Conservation (phyloP, 2,329 filamentous ascomycete genomes). For the Fusarium austroafricanum region DNA sequence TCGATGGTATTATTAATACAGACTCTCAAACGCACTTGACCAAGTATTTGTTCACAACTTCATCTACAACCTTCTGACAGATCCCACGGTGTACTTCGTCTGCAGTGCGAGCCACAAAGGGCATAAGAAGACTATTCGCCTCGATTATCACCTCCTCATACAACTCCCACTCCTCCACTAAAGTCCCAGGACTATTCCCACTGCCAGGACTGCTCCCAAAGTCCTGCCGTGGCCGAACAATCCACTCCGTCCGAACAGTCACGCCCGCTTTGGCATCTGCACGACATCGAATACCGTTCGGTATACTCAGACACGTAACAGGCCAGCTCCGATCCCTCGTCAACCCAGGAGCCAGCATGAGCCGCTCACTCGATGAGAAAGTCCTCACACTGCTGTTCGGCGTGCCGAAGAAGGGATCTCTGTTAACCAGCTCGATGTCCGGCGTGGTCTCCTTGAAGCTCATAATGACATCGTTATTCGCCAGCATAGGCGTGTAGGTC, state of each 20-base stretch:
- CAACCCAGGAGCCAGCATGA: constrained; percentile 18
- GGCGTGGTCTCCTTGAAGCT: constrained; percentile 21
- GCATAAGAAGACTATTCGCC: constrained; percentile 28
- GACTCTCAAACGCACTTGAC: background rate
- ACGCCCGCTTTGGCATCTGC: constrained; percentile 27
- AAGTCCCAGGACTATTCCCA: constrained; percentile 13
- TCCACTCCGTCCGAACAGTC: constrained; percentile 27
- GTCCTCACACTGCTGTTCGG: constrained; percentile 20
- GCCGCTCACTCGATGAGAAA: constrained; percentile 1
- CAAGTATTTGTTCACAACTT: constrained; percentile 15
- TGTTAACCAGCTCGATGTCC: constrained; percentile 5
- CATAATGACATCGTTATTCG: constrained; percentile 17
- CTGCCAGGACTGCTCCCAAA: constrained; percentile 9
- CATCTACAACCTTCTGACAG: constrained; percentile 22
- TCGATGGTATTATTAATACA: background rate
- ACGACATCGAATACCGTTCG: constrained; percentile 24
- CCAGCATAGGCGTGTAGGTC: constrained; percentile 24
- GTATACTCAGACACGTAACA: constrained; percentile 23
- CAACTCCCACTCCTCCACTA: constrained; percentile 30
- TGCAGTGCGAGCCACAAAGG: constrained; percentile 23
- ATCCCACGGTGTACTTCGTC: constrained; percentile 20
- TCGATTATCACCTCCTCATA: constrained; percentile 28
- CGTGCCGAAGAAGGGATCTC: constrained; percentile 27
- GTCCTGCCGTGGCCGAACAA: constrained; percentile 19
- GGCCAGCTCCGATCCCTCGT: constrained; percentile 25